phyloP scores from a whole-genome alignment of 2,329 filamentous ascomycete species.

The Fusarium concolor region DNA sequence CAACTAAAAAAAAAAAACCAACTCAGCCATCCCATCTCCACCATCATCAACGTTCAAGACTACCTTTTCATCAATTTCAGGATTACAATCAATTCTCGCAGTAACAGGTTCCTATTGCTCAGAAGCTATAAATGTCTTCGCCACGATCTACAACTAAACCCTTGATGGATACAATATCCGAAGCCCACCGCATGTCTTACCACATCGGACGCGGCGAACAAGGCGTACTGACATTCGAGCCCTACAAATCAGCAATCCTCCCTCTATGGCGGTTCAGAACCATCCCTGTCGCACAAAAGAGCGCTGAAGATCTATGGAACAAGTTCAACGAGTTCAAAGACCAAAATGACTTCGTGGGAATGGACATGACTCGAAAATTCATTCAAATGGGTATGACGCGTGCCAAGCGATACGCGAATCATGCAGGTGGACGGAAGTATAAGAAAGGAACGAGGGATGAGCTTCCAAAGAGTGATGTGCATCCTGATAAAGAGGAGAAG shows the following conservation, averaged over 20 bases:
- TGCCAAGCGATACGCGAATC: conserved; percentile 69
- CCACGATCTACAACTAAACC: background rate
- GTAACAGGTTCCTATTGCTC: too few relatives aligned
- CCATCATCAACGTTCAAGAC: too few relatives aligned
- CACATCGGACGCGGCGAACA: conserved; percentile 70
- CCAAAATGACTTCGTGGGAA: conserved; percentile 68
- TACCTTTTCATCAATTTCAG: too few relatives aligned
- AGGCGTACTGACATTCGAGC: conserved; percentile 71
- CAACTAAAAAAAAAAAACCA: too few relatives aligned
- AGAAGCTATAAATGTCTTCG: background rate
- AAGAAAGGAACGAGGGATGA: conserved; percentile 26
- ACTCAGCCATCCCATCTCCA: too few relatives aligned
- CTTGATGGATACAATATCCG: conserved; percentile 15
- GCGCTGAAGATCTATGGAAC: conserved; percentile 60
- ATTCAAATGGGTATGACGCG: conserved; percentile 75
- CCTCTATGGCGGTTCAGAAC: conserved; percentile 68
- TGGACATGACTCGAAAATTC: conserved; percentile 73
- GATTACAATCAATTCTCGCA: background rate
- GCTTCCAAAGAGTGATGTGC: conserved; percentile 24
- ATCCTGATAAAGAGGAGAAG: conserved; percentile 38
- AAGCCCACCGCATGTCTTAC: conserved; percentile 54
- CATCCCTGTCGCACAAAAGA: conserved; percentile 49
- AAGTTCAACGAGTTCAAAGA: conserved; percentile 65
- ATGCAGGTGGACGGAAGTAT: conserved; percentile 67
- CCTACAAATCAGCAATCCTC: conserved; percentile 70